Evolutionary conservation across 148 eudicot species (phyloP).

Genomic region (Salicornia ramosissima): DNA sequence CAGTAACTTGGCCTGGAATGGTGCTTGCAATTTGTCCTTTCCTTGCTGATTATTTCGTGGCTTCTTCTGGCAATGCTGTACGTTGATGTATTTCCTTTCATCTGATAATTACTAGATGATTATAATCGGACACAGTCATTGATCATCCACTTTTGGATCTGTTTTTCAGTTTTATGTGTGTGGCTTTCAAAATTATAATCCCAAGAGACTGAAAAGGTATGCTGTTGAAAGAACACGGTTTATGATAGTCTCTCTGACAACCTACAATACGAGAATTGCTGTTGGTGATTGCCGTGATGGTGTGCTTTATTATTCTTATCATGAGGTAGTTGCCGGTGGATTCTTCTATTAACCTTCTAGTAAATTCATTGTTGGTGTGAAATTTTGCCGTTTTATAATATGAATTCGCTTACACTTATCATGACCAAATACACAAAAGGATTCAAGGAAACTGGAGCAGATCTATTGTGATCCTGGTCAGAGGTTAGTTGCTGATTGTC

Average conservation of each 20-base stretch:
- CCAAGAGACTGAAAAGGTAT: constrained; percentile 60
- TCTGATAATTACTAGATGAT: constrained; percentile 4
- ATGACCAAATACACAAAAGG: constrained; percentile 34
- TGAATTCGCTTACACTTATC: constrained; percentile 14
- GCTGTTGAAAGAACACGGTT: constrained; percentile 76
- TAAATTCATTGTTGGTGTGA: not conserved
- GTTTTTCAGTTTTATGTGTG: constrained; percentile 78
- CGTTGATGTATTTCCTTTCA: constrained; percentile 22
- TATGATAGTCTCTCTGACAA: constrained; percentile 70
- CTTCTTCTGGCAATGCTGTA: constrained; percentile 83
- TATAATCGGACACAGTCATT: not conserved
- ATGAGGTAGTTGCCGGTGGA: constrained; percentile 49
- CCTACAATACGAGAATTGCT: constrained; percentile 79
- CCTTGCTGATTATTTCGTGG: constrained; percentile 83
- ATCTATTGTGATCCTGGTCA: constrained; percentile 81
- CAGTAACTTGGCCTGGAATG: constrained; percentile 57
- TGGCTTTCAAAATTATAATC: constrained; percentile 68
- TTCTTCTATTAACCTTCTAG: not conserved
- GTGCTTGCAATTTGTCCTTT: constrained; percentile 82
- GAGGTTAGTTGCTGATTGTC: constrained; percentile 90
- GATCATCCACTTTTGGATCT: constrained; percentile 14
- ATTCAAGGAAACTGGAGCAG: constrained; percentile 74
- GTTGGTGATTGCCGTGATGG: constrained; percentile 99
- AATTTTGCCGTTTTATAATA: not conserved
- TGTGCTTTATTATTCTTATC: constrained; percentile 68